Base-by-base conservation (phyloP, 768 basidiomycete genomes). In the Lyophyllum atratum region DNA sequence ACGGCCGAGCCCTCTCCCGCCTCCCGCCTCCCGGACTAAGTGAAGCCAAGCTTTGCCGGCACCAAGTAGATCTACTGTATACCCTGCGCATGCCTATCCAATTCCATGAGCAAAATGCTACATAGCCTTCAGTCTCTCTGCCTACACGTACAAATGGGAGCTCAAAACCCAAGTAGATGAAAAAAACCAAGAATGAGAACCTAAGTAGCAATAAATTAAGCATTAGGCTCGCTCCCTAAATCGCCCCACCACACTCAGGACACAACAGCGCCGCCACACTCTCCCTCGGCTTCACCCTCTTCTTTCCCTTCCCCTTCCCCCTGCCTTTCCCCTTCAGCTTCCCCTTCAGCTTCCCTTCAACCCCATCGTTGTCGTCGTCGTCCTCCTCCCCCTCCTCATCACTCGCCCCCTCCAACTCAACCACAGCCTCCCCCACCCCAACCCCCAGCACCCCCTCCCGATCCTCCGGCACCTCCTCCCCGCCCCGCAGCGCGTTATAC, bases 381-480 rank as follows among this genome's bases (percentile, higher is more conserved):
- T 24, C 17, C 21, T 10, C 45, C 45, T 54, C 15, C 5, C 2
- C 33, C 11, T 31, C 39, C 26, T 11, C 25, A 14, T 26, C 50
- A 21, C 8, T n/a, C 15, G 40, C 25, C 37, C 12, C 34, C 33
- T 28, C 33, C 1, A 68, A 47, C 37, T 63, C 39, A 33, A 66
- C 66, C 45, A 67, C 60, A 11, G 68, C 65, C 21, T 60, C 59
- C n/a, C 59, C 60, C 3, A 66, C 25, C 12, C 64, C 52, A 17
- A 64, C 37, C 22, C 58, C 54, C 7, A 59, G 28, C 25, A 55
- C 54, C 0, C 66, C 62, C 51, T 77, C 63, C 85, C 84, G 84
- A 17, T 75, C 67, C 1, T 75, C 74, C 3, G 77, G 72, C 10
- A 79, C 56, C 8, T 68, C 61, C 48, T 53, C 62, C 37, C 62